Evolutionary conservation across 1,284 basidiomycete genomes (phyloP).

Genomic region (Cryptococcus neoformans): DNA sequence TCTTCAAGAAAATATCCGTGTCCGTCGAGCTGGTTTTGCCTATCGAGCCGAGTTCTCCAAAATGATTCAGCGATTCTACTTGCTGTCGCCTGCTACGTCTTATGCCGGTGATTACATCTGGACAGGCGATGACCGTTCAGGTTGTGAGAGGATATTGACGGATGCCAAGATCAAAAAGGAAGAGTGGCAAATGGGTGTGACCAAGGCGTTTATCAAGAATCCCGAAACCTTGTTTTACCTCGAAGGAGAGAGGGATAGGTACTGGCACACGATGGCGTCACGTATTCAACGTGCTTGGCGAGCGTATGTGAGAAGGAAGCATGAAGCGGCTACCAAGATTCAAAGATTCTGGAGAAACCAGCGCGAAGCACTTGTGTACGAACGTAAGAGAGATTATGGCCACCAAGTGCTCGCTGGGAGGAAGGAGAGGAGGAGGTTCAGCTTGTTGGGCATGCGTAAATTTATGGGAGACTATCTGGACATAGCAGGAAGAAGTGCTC

Average conservation of each 20-base stretch:
- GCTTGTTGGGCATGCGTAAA: constrained; percentile 87
- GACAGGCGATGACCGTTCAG: constrained; percentile 84
- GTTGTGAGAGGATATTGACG: constrained; percentile 87
- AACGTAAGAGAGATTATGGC: constrained; percentile 86
- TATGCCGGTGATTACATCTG: constrained; percentile 99
- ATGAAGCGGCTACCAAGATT: constrained; percentile 92
- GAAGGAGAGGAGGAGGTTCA: constrained; percentile 92
- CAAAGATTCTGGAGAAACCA: constrained; percentile 99
- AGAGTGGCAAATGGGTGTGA: constrained; percentile 99
- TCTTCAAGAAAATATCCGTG: constrained; percentile 96
- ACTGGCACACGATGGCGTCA: constrained; percentile 99
- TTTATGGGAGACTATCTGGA: constrained; percentile 98
- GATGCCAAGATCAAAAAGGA: constrained; percentile 95
- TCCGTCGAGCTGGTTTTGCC: constrained; percentile 94
- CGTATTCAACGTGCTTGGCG: constrained; percentile 96
- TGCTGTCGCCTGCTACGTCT: constrained; percentile 90
- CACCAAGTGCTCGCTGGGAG: constrained; percentile 86
- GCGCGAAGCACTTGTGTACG: constrained; percentile 87
- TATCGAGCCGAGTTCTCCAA: constrained; percentile 88
- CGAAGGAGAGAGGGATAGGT: constrained; percentile 97
- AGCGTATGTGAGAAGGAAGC: constrained; percentile 91
- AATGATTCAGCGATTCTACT: constrained; percentile 97
- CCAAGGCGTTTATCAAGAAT: constrained; percentile 99
- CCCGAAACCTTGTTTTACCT: constrained; percentile 98
- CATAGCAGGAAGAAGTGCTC: constrained; percentile 72